A percentile compares a stretch with the other conserved stretches of the same genome.
phyloP scores from a whole-genome alignment of 2,329 filamentous ascomycete genomes.

The Fusarium sp. region DNA sequence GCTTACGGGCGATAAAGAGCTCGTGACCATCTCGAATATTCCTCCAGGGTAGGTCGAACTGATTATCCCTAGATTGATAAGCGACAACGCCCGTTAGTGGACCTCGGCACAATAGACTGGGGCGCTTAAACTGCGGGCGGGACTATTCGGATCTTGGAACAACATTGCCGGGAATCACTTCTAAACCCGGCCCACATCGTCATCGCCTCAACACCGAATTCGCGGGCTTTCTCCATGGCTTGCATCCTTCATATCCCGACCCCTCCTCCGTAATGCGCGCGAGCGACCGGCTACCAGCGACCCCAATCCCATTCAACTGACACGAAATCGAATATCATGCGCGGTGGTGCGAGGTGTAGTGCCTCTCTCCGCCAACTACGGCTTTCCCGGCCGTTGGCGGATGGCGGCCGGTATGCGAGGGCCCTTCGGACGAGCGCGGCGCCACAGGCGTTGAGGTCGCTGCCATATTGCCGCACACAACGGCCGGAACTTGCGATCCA shows the following conservation, averaged over 20 bases:
- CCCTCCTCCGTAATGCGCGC: slow-evolving; percentile 13
- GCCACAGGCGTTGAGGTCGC: slow-evolving; percentile 10
- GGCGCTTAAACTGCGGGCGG: slow-evolving; percentile 38
- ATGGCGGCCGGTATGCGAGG: slow-evolving; percentile 31
- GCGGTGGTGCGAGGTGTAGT: slow-evolving; percentile 28
- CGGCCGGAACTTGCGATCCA: not conserved
- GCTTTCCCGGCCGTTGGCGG: slow-evolving; percentile 19
- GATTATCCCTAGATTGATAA: slow-evolving; percentile 19
- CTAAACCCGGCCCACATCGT: slow-evolving; percentile 42
- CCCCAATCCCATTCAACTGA: not conserved
- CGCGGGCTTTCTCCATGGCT: slow-evolving; percentile 35
- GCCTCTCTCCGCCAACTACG: slow-evolving; percentile 27
- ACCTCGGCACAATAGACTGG: slow-evolving; percentile 12
- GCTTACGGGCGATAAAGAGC: not conserved
- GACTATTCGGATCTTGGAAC: slow-evolving; percentile 34
- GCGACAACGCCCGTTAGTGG: slow-evolving; percentile 23
- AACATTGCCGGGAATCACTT: slow-evolving; percentile 37
- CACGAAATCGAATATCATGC: slow-evolving; percentile 29
- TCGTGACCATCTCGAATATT: slow-evolving; percentile 2
- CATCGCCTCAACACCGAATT: slow-evolving; percentile 40
- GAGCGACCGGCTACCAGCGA: slow-evolving; percentile 7
- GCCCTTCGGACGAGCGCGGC: slow-evolving; percentile 37
- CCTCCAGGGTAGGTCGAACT: slow-evolving; percentile 30
- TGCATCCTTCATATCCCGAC: slow-evolving; percentile 11
- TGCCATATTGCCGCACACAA: slow-evolving; percentile 10